Evolutionary conservation across 768 basidiomycete species (phyloP), one percentile per base, ranked within the genome.

Genomic region (Amyloporia xantha): DNA sequence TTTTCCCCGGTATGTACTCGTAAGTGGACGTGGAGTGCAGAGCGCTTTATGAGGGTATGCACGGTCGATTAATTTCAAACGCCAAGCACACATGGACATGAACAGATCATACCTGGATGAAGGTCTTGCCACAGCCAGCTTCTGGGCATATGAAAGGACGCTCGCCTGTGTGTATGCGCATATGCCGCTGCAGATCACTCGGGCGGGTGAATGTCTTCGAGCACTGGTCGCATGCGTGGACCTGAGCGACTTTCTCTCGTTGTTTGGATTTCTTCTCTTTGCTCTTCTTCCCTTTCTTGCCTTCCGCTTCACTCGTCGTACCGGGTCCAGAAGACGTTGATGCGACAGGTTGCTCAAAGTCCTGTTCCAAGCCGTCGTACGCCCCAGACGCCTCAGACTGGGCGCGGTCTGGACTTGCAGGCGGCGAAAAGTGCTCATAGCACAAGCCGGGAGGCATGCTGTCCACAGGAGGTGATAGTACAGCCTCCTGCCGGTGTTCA

Each of bases 1-100:
- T 91, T 89, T 69, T 95, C 92, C 33, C 92, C 92, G 4, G 92
- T 93, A 62, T 95, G 92, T 2, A 91, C 89, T 17, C 92, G 82
- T 44, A 76, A 73, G 64, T 95, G 92, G 1, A 95, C 91, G 52
- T 89, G 88, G 49, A 95, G 71, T 23, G 91, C 91, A 17, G 91
- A 93, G 47, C 89, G 82, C 87, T 95, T 51, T 54, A 33, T 17
- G 19, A 17, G 15, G 10, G 13, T 28, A 41, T 41, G 13, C 6
- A 38, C 42, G 30, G 20, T 4, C 5, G 11, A 20, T 50, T 33
- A 54, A 24, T 17, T 2, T 13, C 12, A 4, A 28, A 19, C n/a
- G n/a, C n/a, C n/a, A n/a, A n/a, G n/a, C n/a, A n/a, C n/a, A n/a
- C n/a, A n/a, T n/a, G n/a, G n/a, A n/a, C n/a, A n/a, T n/a, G n/a